Conservation (phyloP, 192 early-diverging fungal genomes). For the Mortierella claussenii region DNA sequence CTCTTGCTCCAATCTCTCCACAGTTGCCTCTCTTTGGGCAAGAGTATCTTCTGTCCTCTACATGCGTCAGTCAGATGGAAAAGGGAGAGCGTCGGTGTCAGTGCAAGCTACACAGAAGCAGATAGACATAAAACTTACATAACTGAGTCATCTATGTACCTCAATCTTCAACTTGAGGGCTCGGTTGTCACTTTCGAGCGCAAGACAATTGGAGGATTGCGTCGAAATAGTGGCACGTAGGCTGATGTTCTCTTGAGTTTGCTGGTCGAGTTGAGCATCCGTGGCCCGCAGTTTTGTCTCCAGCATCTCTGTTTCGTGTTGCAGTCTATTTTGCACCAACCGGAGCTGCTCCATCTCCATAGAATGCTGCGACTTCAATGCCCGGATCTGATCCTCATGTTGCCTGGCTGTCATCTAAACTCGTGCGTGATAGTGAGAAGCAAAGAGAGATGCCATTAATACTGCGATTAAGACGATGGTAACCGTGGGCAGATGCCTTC, state of each 20-base stretch:
- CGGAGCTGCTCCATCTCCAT: conserved; percentile 51
- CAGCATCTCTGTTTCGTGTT: conserved; percentile 47
- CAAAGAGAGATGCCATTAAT: too few relatives aligned
- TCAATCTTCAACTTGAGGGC: conserved; percentile 53
- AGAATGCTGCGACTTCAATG: conserved; percentile 28
- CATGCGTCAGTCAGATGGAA: conserved; percentile 1
- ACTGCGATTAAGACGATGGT: too few relatives aligned
- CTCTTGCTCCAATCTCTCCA: conserved; percentile 38
- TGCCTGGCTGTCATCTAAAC: conserved; percentile 45
- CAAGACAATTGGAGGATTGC: conserved; percentile 55
- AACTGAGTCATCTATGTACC: conserved; percentile 36
- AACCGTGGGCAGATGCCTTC: neutral
- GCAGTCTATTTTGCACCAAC: conserved; percentile 30
- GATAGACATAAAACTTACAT: too few relatives aligned
- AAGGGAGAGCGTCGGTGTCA: neutral
- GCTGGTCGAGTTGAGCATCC: conserved; percentile 39
- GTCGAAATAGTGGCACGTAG: conserved; percentile 60
- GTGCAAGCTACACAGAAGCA: neutral
- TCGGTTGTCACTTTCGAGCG: conserved; percentile 58
- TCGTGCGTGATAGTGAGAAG: too few relatives aligned
- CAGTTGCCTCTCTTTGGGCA: conserved; percentile 51
- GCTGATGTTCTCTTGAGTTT: conserved; percentile 55
- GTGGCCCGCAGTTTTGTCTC: conserved; percentile 37
- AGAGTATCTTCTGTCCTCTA: conserved; percentile 52
- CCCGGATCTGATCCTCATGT: conserved; percentile 52